Evolutionary conservation across 805 yeast species (phyloP).

Genomic region (Suhomyces sp.): DNA sequence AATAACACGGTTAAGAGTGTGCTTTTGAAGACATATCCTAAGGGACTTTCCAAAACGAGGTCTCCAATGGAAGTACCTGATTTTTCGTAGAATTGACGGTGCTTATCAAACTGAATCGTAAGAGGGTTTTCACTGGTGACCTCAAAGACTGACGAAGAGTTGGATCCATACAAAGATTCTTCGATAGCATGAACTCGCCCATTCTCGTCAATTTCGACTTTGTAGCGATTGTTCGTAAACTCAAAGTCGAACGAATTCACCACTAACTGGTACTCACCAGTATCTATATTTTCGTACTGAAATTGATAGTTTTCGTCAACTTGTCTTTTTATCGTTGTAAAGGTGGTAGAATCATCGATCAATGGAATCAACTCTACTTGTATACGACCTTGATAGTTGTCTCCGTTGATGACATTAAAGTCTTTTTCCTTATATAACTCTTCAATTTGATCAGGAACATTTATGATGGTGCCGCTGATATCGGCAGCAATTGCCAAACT

Average conservation of each 20-base stretch:
- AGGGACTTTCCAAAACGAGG: constrained; percentile 38
- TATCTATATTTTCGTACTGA: constrained; percentile 17
- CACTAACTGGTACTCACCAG: constrained; percentile 34
- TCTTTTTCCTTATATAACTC: constrained; percentile 12
- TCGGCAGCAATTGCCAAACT: neutral
- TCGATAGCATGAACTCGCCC: constrained; percentile 19
- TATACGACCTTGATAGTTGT: constrained; percentile 32
- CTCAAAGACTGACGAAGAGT: constrained; percentile 15
- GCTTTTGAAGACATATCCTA: constrained; percentile 40
- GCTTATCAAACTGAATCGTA: constrained; percentile 15
- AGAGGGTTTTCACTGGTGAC: constrained; percentile 19
- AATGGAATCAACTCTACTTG: constrained; percentile 21
- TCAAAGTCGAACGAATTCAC: constrained; percentile 37
- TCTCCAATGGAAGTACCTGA: constrained; percentile 28
- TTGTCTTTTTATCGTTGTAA: constrained; percentile 9
- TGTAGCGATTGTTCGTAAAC: constrained; percentile 23
- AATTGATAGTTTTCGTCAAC: constrained; percentile 28
- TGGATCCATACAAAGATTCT: constrained; percentile 17
- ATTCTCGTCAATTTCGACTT: constrained; percentile 21
- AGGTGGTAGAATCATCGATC: constrained; percentile 1
- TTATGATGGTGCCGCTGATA: constrained; percentile 21
- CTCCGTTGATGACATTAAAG: constrained; percentile 29
- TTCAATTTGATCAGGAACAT: constrained; percentile 25
- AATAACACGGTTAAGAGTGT: constrained; percentile 34
- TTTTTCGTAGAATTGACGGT: constrained; percentile 34